Conservation (phyloP, 225 moss, liverwort and hornwort species). For the Climacium dendroides region DNA sequence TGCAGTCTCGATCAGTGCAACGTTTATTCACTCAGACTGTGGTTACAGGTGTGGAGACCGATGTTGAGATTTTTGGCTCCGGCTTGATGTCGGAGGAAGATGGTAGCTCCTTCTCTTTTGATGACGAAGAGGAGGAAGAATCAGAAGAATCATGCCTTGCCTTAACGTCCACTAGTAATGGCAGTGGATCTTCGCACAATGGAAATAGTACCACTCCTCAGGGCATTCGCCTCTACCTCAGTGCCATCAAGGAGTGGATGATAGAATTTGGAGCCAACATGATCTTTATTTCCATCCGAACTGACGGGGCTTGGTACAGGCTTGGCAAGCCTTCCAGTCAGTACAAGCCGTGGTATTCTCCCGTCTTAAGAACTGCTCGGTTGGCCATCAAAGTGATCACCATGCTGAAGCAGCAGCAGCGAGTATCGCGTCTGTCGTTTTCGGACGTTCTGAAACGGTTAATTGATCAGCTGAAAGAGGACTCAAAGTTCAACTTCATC, state of each 20-base stretch:
- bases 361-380: slow-evolving; percentile 68
- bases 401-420: slow-evolving; percentile 68
- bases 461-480: slow-evolving; percentile 37
- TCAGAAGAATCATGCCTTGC: not conserved
- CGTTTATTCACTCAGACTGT: not conserved
- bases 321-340: slow-evolving; percentile 77
- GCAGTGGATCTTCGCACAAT: not conserved
- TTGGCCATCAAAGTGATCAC: slow-evolving; percentile 74
- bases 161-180: not conserved
- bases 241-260: slow-evolving; percentile 97
- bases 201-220: slow-evolving; percentile 5
- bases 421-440: slow-evolving; percentile 78
- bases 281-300: slow-evolving; percentile 75
- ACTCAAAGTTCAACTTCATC: slow-evolving; percentile 42
- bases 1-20: not conserved
- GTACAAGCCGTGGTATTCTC: slow-evolving; percentile 67
- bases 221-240: slow-evolving; percentile 77
- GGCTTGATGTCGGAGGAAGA: slow-evolving; percentile 91
- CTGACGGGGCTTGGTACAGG: slow-evolving; percentile 94
- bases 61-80: slow-evolving; percentile 90
- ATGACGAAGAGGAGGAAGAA: slow-evolving; percentile 13
- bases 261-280: slow-evolving; percentile 83
- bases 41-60: slow-evolving; percentile 65
- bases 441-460: slow-evolving; percentile 72
- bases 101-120: slow-evolving; percentile 46